Base-by-base conservation (phyloP, 2,329 filamentous ascomycete species). In the Aspergillus sergii region DNA sequence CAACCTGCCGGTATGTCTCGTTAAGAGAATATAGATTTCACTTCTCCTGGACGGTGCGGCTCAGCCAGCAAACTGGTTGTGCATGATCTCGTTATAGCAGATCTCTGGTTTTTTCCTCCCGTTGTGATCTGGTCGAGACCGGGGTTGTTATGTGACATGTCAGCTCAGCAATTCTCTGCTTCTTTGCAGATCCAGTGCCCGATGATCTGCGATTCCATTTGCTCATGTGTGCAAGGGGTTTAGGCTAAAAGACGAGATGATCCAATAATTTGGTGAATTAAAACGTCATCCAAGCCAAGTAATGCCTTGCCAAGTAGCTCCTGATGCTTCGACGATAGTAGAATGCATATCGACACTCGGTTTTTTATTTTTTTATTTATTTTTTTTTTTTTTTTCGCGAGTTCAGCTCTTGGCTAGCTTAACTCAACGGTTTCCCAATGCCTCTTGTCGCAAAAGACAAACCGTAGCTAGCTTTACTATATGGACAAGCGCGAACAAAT, bases 321-420 rank as follows among this genome's bases (percentile, higher is more conserved):
- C 7, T 19, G 39, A 41, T 41, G 8, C 19, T 19, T 41, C 14
- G 39, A 19, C 39, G 4, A 41, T n/a, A 19, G 16, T 41, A 41
- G 16, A 10, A 16, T n/a, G 39, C 19, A 41, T 23, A 10, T 46
- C n/a, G 11, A 46, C 43, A 10, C 4, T 11, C 21, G n/a, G 4
- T 23, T 23, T 12, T 1, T 6, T 1, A 4, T 23, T 23, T 12
- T 1, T 6, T 1, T n/a, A n/a, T n/a, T n/a, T n/a, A n/a, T n/a
- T n/a, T n/a, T n/a, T n/a, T n/a, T n/a, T n/a, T n/a, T 10, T 23
- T 23, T 12, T 1, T 6, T 1, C 3, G 21, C 21, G n/a, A 16
- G 4, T 6, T 11, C 43, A 23, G n/a, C 11, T 14, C 4, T 23
- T 10, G 8, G 8, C 19, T 41, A 41, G 16, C 7, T n/a, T 36